phyloP scores from a whole-genome alignment of 2,329 filamentous ascomycete genomes.

The Colletotrichum endophyticum region DNA sequence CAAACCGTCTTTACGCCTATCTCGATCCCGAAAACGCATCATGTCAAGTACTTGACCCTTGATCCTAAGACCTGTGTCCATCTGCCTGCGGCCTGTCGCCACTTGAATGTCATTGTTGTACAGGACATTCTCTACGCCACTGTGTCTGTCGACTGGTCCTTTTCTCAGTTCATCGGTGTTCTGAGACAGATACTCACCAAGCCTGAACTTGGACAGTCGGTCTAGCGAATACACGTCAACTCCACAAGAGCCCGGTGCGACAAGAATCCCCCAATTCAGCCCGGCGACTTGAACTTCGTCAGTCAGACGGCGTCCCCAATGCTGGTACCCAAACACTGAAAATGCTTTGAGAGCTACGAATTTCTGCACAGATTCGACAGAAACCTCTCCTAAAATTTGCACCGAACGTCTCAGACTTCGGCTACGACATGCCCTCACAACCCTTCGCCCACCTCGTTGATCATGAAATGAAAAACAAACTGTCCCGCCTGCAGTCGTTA shows the following conservation, averaged over 20 bases:
- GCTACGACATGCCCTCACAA: neutral
- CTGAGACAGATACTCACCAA: neutral
- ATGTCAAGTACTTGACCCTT: neutral
- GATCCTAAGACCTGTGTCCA: neutral
- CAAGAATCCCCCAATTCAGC: neutral
- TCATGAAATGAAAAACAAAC: neutral
- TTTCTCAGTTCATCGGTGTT: neutral
- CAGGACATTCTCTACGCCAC: neutral
- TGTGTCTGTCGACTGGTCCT: rapidly evolving
- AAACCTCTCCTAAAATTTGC: neutral
- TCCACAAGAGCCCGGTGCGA: neutral
- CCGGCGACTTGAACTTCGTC: neutral
- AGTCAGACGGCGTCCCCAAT: neutral
- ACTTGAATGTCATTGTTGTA: neutral
- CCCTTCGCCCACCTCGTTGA: neutral
- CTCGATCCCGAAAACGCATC: neutral
- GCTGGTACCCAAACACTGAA: neutral
- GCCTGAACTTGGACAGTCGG: neutral
- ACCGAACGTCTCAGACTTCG: neutral
- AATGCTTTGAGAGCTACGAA: neutral
- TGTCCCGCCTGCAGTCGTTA: neutral
- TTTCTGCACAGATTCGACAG: rapidly evolving
- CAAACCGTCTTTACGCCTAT: neutral
- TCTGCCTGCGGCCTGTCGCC: neutral
- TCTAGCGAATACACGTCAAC: neutral